Conservation (phyloP, 345 rosid genomes). For the rapeseed (Brassica napus) region DNA sequence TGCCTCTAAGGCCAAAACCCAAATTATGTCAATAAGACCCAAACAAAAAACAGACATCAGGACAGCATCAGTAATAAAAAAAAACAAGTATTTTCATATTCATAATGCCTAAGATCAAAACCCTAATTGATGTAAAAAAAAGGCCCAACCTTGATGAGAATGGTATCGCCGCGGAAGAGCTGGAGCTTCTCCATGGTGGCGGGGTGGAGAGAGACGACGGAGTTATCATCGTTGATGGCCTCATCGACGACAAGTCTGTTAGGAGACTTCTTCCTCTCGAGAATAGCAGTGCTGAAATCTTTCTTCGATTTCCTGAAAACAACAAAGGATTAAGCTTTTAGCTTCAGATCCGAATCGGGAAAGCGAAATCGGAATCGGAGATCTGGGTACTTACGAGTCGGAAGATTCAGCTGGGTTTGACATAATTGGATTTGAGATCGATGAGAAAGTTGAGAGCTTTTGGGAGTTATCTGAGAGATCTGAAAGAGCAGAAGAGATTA, state of each 20-base stretch:
- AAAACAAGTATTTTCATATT: background rate
- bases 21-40: too few relatives aligned
- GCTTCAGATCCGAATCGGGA: background rate
- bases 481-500: slow-evolving; percentile 21
- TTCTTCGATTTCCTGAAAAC: slow-evolving; percentile 70
- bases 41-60: background rate
- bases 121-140: background rate
- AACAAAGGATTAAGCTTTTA: background rate
- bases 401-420: slow-evolving; percentile 83
- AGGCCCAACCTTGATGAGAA: slow-evolving; percentile 74
- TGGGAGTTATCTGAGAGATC: slow-evolving; percentile 25
- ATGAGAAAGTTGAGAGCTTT: slow-evolving; percentile 29
- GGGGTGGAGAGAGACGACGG: slow-evolving; percentile 86
- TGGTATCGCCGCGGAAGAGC: slow-evolving; percentile 96
- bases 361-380: slow-evolving; percentile 28
- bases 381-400: slow-evolving; percentile 75
- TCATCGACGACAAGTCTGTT: slow-evolving; percentile 95
- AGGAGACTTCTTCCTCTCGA: slow-evolving; percentile 90
- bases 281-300: slow-evolving; percentile 91
- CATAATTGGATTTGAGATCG: slow-evolving; percentile 45
- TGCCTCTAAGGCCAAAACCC: too few relatives aligned
- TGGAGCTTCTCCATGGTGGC: slow-evolving; percentile 99
- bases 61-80: background rate
- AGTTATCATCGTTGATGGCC: slow-evolving; percentile 87
- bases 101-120: background rate